A percentile compares a stretch with the other conserved stretches of the same genome.
phyloP scores from a whole-genome alignment of 805 yeast genomes.

The Komagataella kurtzmanii region DNA sequence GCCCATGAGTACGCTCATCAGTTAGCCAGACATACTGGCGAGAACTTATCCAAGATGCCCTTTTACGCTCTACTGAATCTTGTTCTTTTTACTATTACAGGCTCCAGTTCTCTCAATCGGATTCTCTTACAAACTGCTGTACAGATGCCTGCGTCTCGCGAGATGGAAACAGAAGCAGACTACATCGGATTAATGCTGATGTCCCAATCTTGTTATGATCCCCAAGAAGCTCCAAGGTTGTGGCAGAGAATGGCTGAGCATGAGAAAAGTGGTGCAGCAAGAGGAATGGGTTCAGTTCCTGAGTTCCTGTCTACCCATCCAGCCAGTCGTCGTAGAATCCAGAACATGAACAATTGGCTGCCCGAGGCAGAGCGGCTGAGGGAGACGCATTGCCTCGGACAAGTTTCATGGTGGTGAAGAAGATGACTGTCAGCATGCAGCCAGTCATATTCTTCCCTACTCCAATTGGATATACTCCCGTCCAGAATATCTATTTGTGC shows the following conservation, averaged over 20 bases:
- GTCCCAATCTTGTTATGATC: conserved; percentile 82
- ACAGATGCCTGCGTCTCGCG: conserved; percentile 77
- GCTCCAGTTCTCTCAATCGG: conserved; percentile 38
- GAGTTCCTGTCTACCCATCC: conserved; percentile 88
- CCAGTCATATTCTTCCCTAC: too few relatives aligned
- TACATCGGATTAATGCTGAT: conserved; percentile 84
- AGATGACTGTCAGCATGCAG: not conserved
- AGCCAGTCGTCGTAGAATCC: conserved; percentile 56
- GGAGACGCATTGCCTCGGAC: not conserved
- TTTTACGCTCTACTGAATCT: conserved; percentile 42
- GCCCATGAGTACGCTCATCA: conserved; percentile 93
- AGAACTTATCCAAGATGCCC: conserved; percentile 69
- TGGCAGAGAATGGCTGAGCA: conserved; percentile 72
- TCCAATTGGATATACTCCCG: not conserved
- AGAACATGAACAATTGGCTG: conserved; percentile 56
- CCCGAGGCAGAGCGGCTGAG: conserved; percentile 32
- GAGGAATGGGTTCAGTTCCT: conserved; percentile 18
- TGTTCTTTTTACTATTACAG: conserved; percentile 45
- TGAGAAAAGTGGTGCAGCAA: conserved; percentile 23
- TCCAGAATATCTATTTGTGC: not conserved
- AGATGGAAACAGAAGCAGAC: conserved; percentile 95
- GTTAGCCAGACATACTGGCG: conserved; percentile 84
- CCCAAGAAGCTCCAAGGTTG: conserved; percentile 55
- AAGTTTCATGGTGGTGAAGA: not conserved
- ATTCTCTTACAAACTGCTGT: conserved; percentile 41